phyloP scores from a whole-genome alignment of 179 eudicot genomes.

The Spergularia azorica region DNA sequence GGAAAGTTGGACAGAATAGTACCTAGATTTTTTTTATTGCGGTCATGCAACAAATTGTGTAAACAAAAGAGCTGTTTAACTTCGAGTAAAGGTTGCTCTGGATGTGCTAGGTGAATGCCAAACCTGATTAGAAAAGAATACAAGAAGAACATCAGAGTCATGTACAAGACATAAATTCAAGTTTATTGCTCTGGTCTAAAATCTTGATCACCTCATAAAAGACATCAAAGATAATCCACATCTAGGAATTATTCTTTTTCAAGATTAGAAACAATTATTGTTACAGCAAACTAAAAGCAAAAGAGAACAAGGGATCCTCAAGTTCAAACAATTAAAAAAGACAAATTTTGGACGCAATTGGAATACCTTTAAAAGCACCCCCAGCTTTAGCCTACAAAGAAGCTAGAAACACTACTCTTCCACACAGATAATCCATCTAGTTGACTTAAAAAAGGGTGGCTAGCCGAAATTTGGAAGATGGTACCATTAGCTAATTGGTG shows the following conservation, averaged over 20 bases:
- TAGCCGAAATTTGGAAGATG: no score
- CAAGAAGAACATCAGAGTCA: slow-evolving; percentile 11
- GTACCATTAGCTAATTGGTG: no score
- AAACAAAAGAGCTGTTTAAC: slow-evolving; percentile 82
- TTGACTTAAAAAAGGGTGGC: no score
- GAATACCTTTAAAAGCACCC: no score
- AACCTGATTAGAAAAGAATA: slow-evolving; percentile 42
- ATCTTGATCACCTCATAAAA: neutral
- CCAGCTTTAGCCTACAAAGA: no score
- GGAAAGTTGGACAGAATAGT: slow-evolving; percentile 5
- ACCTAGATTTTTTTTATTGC: slow-evolving; percentile 52
- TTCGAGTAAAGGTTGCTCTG: slow-evolving; percentile 80
- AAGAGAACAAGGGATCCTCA: no score
- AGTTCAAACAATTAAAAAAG: no score
- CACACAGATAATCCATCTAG: no score
- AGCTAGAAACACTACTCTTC: no score
- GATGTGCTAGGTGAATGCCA: slow-evolving; percentile 53
- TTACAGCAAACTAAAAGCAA: no score
- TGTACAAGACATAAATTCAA: neutral
- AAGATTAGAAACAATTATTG: neutral
- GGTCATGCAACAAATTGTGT: slow-evolving; percentile 71
- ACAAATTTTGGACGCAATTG: no score
- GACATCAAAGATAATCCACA: neutral
- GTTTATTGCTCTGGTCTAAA: slow-evolving; percentile 5
- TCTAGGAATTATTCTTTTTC: neutral